Evolutionary conservation across 768 basidiomycete genomes (phyloP).

Genomic region (Rhizopogon vesiculosus): DNA sequence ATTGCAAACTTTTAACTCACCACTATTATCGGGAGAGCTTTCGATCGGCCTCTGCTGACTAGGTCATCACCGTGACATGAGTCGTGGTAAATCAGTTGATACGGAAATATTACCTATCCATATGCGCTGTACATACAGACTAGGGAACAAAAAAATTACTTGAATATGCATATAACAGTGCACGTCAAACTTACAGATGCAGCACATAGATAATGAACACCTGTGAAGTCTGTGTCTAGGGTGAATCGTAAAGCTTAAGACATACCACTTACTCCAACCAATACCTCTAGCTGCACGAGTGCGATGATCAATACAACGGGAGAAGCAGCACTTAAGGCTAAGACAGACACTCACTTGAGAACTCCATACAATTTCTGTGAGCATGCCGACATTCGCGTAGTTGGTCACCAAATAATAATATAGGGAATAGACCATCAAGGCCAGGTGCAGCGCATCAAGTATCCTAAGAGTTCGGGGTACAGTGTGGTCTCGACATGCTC

Average conservation of each 20-base stretch:
- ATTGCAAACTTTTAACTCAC: not conserved
- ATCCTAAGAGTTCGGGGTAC: slow-evolving; percentile 17
- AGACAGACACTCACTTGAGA: not conserved
- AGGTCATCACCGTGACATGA: not conserved
- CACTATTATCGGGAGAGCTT: not conserved
- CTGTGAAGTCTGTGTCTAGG: not conserved
- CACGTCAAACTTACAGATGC: not conserved
- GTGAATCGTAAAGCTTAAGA: no score
- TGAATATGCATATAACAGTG: not conserved
- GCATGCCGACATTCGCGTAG: slow-evolving; percentile 21
- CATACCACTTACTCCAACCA: not conserved
- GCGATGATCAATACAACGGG: not conserved
- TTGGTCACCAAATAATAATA: slow-evolving; percentile 34
- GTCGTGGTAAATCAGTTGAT: not conserved
- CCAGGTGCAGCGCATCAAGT: slow-evolving; percentile 31
- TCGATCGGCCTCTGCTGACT: not conserved
- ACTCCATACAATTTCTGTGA: slow-evolving; percentile 25
- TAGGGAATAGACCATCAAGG: slow-evolving; percentile 27
- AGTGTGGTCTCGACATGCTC: not conserved
- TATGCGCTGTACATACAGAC: not conserved
- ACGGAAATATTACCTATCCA: not conserved
- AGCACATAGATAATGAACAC: not conserved
- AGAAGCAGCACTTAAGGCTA: not conserved
- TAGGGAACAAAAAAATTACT: not conserved
- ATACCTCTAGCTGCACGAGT: not conserved